phyloP scores from a whole-genome alignment of 1,139 yeast genomes.

The Debaryomycetaceae sp. region DNA sequence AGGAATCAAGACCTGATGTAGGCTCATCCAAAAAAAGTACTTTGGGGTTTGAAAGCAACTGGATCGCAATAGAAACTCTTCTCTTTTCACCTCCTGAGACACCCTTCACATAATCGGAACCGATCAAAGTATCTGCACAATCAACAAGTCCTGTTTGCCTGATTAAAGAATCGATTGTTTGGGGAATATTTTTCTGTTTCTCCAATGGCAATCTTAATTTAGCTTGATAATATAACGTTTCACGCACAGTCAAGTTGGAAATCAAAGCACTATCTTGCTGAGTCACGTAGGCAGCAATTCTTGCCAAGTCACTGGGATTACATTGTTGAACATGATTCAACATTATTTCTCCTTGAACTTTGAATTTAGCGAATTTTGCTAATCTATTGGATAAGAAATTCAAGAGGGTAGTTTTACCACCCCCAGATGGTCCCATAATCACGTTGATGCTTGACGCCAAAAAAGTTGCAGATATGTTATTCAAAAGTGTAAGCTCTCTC shows the following conservation, averaged over 20 bases:
- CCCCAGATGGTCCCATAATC: conserved; percentile 87
- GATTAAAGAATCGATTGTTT: conserved; percentile 51
- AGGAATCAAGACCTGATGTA: conserved; percentile 87
- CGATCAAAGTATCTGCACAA: conserved; percentile 75
- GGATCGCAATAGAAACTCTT: conserved; percentile 78
- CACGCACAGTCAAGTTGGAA: conserved; percentile 70
- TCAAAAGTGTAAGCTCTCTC: conserved; percentile 22
- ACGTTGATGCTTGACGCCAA: conserved; percentile 66
- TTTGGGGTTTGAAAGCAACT: conserved; percentile 83
- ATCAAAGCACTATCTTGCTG: conserved; percentile 76
- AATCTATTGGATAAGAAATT: conserved; percentile 65
- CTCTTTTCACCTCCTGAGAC: conserved; percentile 5
- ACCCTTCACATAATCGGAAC: conserved; percentile 50
- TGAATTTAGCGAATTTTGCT: conserved; percentile 28
- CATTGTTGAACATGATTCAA: conserved; percentile 30
- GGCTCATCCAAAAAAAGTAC: conserved; percentile 87
- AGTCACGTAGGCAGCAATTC: conserved; percentile 66
- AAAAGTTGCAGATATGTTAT: conserved; percentile 55
- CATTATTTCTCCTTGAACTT: conserved; percentile 20
- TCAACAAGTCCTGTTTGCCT: conserved; percentile 68
- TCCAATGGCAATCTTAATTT: conserved; percentile 51
- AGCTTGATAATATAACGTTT: conserved; percentile 73
- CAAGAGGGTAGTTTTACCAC: conserved; percentile 76
- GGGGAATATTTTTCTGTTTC: conserved; percentile 28
- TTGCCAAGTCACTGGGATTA: conserved; percentile 40